These are phyloP conservation scores for Aquilaria malaccensis DNA, from an alignment of 345 rosid genomes.

Conservation along the genomic window DNA sequence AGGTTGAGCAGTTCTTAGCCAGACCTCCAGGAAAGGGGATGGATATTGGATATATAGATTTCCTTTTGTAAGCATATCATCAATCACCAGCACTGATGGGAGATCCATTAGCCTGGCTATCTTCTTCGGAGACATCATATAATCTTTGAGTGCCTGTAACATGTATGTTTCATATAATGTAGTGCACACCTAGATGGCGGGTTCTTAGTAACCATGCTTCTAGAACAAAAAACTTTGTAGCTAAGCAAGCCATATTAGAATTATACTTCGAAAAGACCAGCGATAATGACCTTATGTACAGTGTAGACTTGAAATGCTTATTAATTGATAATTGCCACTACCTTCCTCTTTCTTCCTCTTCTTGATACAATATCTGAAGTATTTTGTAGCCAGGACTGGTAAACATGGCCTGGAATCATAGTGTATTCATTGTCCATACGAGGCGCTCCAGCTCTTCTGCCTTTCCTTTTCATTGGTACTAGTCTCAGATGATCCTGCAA, in stretches of 20 bases:
- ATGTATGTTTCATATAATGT: slow-evolving; percentile 1
- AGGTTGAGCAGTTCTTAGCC: slow-evolving; percentile 51
- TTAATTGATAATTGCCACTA: slow-evolving; percentile 2
- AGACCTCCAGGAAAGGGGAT: slow-evolving; percentile 51
- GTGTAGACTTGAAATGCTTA: slow-evolving; percentile 1
- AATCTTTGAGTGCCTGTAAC: slow-evolving; percentile 31
- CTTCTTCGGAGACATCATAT: slow-evolving; percentile 30
- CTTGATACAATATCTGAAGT: slow-evolving; percentile 48
- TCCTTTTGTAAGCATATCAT: slow-evolving; percentile 26
- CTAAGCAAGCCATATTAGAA: background rate
- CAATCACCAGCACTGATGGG: slow-evolving; percentile 53
- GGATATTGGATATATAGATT: slow-evolving; percentile 47
- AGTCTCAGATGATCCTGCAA: slow-evolving; percentile 39
- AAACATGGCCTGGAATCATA: slow-evolving; percentile 48
- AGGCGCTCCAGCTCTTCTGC: slow-evolving; percentile 32
- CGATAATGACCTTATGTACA: background rate
- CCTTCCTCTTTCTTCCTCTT: slow-evolving; percentile 60
- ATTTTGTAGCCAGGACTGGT: slow-evolving; percentile 75
- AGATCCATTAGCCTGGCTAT: slow-evolving; percentile 50
- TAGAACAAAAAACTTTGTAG: background rate
- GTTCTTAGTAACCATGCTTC: background rate
- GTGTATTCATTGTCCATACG: slow-evolving; percentile 67
- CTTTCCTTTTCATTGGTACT: slow-evolving; percentile 37
- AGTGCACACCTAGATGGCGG: background rate
- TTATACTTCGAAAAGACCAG: background rate